Conservation (phyloP, 2,329 filamentous ascomycete species). For the Penicillium sclerotigenum region DNA sequence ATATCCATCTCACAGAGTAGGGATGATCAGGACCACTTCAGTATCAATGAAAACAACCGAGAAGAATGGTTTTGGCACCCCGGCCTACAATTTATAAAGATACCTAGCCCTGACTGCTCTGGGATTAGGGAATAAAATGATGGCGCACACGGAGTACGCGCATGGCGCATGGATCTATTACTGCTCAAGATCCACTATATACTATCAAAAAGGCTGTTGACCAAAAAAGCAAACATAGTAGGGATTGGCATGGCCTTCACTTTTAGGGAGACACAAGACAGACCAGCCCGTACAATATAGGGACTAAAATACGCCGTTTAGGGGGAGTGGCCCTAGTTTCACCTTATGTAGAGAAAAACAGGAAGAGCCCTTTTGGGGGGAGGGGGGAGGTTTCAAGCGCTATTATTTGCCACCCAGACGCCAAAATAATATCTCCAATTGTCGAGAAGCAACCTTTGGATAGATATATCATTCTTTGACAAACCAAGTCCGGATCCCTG, state of each 20-base stretch:
- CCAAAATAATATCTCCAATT: background rate
- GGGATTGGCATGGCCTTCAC: background rate
- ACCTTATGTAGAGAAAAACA: background rate
- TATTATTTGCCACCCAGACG: background rate
- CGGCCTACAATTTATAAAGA: background rate
- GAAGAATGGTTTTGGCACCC: background rate
- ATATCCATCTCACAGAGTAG: background rate
- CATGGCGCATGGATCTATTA: constrained; percentile 5
- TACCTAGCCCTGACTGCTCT: background rate
- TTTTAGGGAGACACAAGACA: background rate
- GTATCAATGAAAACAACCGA: background rate
- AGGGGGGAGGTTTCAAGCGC: background rate
- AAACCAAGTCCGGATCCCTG: background rate
- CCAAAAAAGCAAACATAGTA: background rate
- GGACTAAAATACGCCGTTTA: background rate
- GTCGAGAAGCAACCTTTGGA: background rate
- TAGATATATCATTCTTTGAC: background rate
- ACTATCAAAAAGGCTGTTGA: background rate
- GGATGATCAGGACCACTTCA: background rate
- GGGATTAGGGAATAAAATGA: constrained; percentile 2
- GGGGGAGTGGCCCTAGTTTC: background rate
- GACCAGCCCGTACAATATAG: too few relatives aligned
- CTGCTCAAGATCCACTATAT: background rate
- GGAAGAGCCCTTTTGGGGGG: background rate
- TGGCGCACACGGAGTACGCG: background rate